Evolutionary conservation across 73 alveolate genomes (phyloP), one percentile per base, ranked within the genome.

Genomic region (Paramecium octaurelia): DNA sequence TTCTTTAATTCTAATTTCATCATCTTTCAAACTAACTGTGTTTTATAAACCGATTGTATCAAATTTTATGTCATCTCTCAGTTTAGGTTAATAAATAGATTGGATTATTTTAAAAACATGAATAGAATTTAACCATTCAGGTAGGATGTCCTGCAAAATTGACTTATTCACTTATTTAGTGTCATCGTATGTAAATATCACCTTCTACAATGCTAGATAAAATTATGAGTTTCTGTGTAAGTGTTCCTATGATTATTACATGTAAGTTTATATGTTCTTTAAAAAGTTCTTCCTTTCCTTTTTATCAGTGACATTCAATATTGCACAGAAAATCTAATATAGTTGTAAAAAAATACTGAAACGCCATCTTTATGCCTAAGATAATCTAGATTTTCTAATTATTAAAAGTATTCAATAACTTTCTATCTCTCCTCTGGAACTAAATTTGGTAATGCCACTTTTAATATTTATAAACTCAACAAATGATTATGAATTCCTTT

Each of bases 401-500:
- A 18, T 42, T 80, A 23, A 35, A 80, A 80, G 16, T 42, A 80
- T 80, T 80, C 91, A 43, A 80, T 35, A 31, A 80, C 91, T 80
- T 80, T 80, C 29, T 80, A 21, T 80, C 73, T 80, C 54, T 80
- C 91, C 12, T 42, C 91, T 20, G 46, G 46, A 3, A 80, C 73
- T 40, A 80, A 18, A 2, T 80, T 44, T 9, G 91, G 91, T 42
- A 80, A 24, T 38, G 91, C 91, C 7, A 46, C 34, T 48, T 46
- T 80, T 14, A 80, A 10, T 3, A 80, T 46, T 42, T 46, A 18
- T 23, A 80, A 46, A 21, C 76, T 44, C 3, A 80, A 8, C n/a
- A 80, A 14, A 80, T 80, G 91, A 44, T 80, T 80, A 80, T 80
- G 91, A 20, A 80, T 21, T 80, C 91, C 91, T 43, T 48, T 80